phyloP scores from a whole-genome alignment of 441 rosid species.

The Biscutella laevigata region DNA sequence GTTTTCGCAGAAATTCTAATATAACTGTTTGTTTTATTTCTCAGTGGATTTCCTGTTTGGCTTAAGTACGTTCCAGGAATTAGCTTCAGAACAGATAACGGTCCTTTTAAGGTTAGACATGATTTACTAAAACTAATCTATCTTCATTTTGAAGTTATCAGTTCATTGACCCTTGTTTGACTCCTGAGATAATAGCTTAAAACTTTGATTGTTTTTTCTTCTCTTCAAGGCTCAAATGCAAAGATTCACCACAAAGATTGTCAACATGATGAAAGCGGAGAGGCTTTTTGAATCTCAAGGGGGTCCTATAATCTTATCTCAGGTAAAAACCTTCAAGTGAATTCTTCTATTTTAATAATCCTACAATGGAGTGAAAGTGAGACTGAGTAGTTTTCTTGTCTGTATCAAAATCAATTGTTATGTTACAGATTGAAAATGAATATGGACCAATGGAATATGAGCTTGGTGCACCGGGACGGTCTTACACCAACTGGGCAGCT shows the following conservation, averaged over 20 bases:
- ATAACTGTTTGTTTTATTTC: constrained; percentile 19
- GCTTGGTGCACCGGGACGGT: constrained; percentile 56
- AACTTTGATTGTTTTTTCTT: constrained; percentile 2
- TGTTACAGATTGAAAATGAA: constrained; percentile 85
- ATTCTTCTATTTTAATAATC: constrained; percentile 4
- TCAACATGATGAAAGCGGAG: constrained; percentile 93
- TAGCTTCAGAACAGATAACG: constrained; percentile 85
- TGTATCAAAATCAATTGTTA: constrained; percentile 8
- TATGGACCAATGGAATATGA: constrained; percentile 93
- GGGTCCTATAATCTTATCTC: constrained; percentile 92
- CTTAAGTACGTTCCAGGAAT: constrained; percentile 90
- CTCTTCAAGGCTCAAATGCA: constrained; percentile 64
- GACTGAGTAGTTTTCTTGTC: constrained; percentile 14
- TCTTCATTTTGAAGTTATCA: constrained; percentile 24
- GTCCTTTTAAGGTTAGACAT: constrained; percentile 72
- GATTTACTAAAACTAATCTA: constrained; percentile 14
- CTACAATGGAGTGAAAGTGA: not conserved
- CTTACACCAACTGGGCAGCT: constrained; percentile 87
- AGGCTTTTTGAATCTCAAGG: constrained; percentile 79
- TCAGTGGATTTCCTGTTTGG: constrained; percentile 99
- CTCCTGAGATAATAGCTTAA: constrained; percentile 7
- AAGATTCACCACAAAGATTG: constrained; percentile 75
- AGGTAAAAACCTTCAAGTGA: constrained; percentile 36
- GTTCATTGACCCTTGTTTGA: constrained; percentile 16
- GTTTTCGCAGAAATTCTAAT: not conserved